Evolutionary conservation across 2,329 filamentous ascomycete genomes (phyloP).

Genomic region (Grosmannia huntii): DNA sequence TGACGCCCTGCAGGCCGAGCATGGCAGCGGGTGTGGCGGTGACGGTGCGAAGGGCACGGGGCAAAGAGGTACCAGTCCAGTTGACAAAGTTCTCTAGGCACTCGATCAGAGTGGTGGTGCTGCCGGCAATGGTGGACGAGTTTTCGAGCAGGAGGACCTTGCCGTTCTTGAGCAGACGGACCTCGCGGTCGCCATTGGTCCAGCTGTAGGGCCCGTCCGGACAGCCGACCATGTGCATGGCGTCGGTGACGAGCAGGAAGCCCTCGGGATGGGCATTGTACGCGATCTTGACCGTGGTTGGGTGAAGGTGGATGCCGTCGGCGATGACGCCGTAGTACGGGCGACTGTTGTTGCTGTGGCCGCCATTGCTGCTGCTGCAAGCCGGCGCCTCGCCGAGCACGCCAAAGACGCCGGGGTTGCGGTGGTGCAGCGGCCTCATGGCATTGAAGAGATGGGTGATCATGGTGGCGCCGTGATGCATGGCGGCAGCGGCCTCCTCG

Average conservation of each 20-base stretch:
- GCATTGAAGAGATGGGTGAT: slow-evolving; percentile 92
- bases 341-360: slow-evolving; percentile 37
- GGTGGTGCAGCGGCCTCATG: slow-evolving; percentile 81
- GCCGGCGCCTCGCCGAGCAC: slow-evolving; percentile 50
- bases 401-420: slow-evolving; percentile 83
- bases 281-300: slow-evolving; percentile 78
- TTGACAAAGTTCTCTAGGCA: slow-evolving; percentile 71
- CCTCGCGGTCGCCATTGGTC: slow-evolving; percentile 56
- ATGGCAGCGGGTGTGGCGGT: slow-evolving; percentile 67
- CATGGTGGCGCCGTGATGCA: slow-evolving; percentile 70
- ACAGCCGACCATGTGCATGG: slow-evolving; percentile 76
- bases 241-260: slow-evolving; percentile 82
- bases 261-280: slow-evolving; percentile 76
- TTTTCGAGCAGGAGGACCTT: slow-evolving; percentile 63
- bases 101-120: slow-evolving; percentile 61
- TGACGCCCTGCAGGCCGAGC: slow-evolving; percentile 53
- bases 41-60: slow-evolving; percentile 57
- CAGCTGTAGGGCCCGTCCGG: slow-evolving; percentile 76
- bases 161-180: slow-evolving; percentile 57
- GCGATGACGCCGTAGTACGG: slow-evolving; percentile 85
- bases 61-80: slow-evolving; percentile 57
- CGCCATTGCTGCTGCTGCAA: neutral
- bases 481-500: slow-evolving; percentile 60
- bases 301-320: slow-evolving; percentile 82
- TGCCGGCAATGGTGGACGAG: slow-evolving; percentile 66